These are phyloP conservation scores for Calonectria honghensis DNA, from an alignment of 2,329 filamentous ascomycete species.

Conservation along the genomic window DNA sequence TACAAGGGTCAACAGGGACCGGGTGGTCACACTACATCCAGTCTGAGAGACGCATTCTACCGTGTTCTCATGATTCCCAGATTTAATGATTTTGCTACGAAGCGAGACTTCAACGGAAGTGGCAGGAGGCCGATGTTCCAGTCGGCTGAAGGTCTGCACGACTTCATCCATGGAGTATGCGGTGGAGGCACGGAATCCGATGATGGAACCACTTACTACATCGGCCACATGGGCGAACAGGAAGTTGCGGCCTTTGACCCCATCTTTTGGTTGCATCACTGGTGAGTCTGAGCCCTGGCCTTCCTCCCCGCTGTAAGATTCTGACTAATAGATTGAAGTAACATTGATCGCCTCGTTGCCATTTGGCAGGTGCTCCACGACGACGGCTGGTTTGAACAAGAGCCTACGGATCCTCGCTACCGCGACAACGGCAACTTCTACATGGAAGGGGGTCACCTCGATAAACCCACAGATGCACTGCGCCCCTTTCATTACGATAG, in stretches of 20 bases:
- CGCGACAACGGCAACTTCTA: no score
- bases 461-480: no score
- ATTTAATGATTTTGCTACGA: constrained; percentile 16
- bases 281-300: neutral
- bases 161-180: constrained; percentile 3
- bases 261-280: constrained; percentile 46
- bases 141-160: constrained; percentile 15
- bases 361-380: no score
- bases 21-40: neutral
- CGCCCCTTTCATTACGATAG: no score
- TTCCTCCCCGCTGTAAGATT: no score
- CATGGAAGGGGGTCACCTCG: no score
- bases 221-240: constrained; percentile 41
- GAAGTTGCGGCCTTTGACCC: constrained; percentile 40
- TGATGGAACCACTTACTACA: no score
- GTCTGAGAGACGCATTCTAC: constrained; percentile 26
- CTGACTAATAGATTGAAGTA: no score
- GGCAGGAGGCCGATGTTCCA: neutral
- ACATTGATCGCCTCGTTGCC: no score
- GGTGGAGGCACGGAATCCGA: neutral
- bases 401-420: no score
- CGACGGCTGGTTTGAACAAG: no score
- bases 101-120: neutral
- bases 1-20: neutral
- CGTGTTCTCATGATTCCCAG: constrained; percentile 10